Conservation (phyloP, 1,284 basidiomycete species). For the Neolentinus lepideus region DNA sequence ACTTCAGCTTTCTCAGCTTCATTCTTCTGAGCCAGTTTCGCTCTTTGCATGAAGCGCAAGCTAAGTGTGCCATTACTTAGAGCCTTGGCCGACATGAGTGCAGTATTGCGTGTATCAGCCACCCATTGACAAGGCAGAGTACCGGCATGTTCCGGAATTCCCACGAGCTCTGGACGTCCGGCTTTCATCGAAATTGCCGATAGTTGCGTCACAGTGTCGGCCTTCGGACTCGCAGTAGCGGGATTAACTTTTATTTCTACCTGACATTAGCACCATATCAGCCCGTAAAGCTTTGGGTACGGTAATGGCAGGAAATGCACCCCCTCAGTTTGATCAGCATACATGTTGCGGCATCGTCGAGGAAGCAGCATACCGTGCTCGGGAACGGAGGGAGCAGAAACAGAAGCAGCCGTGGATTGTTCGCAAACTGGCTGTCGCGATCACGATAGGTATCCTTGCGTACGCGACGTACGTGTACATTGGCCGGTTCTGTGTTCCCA, state of each 20-base stretch:
- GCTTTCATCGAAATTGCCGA: too few species aligned
- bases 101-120: too few species aligned
- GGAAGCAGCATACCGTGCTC: conserved; percentile 29
- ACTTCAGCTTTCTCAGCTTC: conserved; percentile 48
- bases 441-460: conserved; percentile 46
- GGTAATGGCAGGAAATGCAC: background rate
- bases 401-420: conserved; percentile 57
- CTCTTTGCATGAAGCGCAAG: conserved; percentile 64
- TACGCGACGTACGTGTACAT: conserved; percentile 70
- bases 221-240: too few species aligned
- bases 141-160: too few species aligned
- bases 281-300: too few species aligned
- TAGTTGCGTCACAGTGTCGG: too few species aligned
- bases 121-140: too few species aligned
- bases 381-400: conserved; percentile 28
- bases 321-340: background rate
- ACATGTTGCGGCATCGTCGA: conserved; percentile 23
- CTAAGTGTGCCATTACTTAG: conserved; percentile 63
- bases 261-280: too few species aligned
- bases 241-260: too few species aligned
- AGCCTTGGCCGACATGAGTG: conserved; percentile 42
- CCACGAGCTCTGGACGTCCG: too few species aligned
- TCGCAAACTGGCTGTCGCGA: conserved; percentile 47
- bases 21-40: conserved; percentile 43
- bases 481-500: conserved; percentile 55